Evolutionary conservation across 164 flowering plant species (phyloP), one percentile per base, ranked within the genome.

Genomic region (Aristolochia californica): DNA sequence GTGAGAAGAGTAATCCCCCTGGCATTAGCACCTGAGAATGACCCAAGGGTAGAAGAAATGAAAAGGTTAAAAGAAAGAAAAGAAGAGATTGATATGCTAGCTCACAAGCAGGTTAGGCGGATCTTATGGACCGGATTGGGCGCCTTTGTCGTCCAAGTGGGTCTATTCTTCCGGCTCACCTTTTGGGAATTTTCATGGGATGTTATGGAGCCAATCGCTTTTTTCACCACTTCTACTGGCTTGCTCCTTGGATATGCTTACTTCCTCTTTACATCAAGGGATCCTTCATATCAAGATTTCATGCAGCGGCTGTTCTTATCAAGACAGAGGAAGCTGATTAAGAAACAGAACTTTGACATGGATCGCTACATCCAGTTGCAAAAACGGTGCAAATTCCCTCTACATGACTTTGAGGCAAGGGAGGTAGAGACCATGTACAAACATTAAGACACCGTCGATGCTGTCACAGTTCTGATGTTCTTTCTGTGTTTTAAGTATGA

Each of bases 151-250:
- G 10, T 73, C n/a, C 94, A 87, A 55, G 79, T 90, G 10, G 84
- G 89, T 17, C 82, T 85, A 27, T 87, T 90, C 67, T 90, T 90
- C 68, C 80, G 95, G 23, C 75, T 90, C 4, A 87, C 97, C 13
- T 90, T 83, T 69, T 85, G 95, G 95, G 97, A 90, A 51, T 87
- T 90, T 68, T 90, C 95, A 2, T 90, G 97, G 97, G 97, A 90
- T 64, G 91, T 90, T 1, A 87, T 87, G 97, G 97, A 90, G 64
- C 97, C 95, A 0, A 74, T 90, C 62, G 84, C 94, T 49, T 87
- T 87, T 66, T 90, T 87, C 66, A 61, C 80, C 23, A 90, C 95
- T 13, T 56, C 88, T 4, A 61, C 83, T 24, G 84, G 95, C 26
- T 56, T 87, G 13, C 74, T 83, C 47, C 53, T 85, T 5, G 91